Base-by-base conservation (phyloP, 768 basidiomycete genomes). In the Russula griseocarnosa region DNA sequence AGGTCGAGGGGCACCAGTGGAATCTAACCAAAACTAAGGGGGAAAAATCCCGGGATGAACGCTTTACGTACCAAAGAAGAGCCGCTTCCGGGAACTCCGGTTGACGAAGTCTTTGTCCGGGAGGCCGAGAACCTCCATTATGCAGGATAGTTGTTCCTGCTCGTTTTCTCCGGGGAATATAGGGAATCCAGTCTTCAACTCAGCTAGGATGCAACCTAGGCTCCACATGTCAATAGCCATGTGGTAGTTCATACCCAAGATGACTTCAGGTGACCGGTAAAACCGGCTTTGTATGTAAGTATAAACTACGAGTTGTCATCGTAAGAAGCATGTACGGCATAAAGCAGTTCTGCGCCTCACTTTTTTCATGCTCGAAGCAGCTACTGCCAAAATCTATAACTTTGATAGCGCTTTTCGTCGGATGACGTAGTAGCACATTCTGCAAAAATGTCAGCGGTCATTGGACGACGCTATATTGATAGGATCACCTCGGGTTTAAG, bases 221-320 rank as follows among this genome's bases (percentile, higher is more conserved):
- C 94, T 96, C 97, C 97, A 99, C 95, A 99, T 99, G 73, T 98
- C 94, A 67, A 95, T 96, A 38, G 92, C 94, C 94, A 97, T 98
- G 73, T 96, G 93, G 74, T 99, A 99, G 74, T 94, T 97, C 90
- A 96, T 92, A 58, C 97, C 97, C 44, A 99, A 84, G 61, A 99
- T 99, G 69, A 99, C 96, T 76, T 99, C 97, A 3, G 97, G 97
- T 22, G 94, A 97, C n/a, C 97, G 93, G 77, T 99, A 99, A 79
- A 99, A 99, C 47, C 97, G 92, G 77, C 94, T 96, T 75, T 98
- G 97, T 68, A 99, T 98, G 73, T 99, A 99, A 1, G 97, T 99
- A 75, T 98, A 99, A 67, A 99, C 97, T 99, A 66, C 5, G 28
- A 49, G 51, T 63, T n/a, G 49, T 53, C 40, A 57, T 70, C 36